Conservation (phyloP, 345 rosid genomes). For the Pelargonium nanum region DNA sequence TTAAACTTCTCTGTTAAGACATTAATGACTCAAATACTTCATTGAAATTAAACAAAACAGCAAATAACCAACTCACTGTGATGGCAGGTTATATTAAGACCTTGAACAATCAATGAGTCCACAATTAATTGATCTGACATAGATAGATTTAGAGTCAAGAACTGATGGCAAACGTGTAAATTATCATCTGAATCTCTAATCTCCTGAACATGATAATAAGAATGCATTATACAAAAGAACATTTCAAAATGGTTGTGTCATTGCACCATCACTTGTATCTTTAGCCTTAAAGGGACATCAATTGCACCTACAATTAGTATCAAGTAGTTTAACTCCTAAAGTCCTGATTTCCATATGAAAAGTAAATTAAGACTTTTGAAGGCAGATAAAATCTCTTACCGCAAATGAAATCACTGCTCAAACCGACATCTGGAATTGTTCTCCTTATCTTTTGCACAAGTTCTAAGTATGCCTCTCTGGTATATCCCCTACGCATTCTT, state of each 20-base stretch:
- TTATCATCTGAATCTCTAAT: too few species aligned
- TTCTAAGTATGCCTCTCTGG: conserved; percentile 85
- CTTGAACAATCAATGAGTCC: too few species aligned
- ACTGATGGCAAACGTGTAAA: too few species aligned
- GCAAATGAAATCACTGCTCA: conserved; percentile 82
- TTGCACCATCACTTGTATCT: too few species aligned
- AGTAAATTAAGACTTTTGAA: conserved; percentile 5
- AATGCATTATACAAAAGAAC: background rate
- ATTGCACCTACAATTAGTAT: background rate
- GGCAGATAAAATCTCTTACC: conserved; percentile 34
- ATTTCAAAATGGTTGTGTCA: too few species aligned
- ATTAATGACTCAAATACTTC: background rate
- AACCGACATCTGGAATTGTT: conserved; percentile 70
- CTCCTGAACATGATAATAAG: background rate
- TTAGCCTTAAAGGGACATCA: too few species aligned
- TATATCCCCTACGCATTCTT: conserved; percentile 81
- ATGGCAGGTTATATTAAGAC: background rate
- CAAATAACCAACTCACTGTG: background rate
- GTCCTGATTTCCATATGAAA: background rate
- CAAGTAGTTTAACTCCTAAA: background rate
- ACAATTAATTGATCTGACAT: too few species aligned
- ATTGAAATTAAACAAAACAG: background rate
- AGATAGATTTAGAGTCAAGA: too few species aligned
- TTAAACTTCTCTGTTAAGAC: background rate
- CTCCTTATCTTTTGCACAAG: conserved; percentile 68